Conservation (phyloP, 2,329 filamentous ascomycete genomes). For the Bipolaris victoriae region DNA sequence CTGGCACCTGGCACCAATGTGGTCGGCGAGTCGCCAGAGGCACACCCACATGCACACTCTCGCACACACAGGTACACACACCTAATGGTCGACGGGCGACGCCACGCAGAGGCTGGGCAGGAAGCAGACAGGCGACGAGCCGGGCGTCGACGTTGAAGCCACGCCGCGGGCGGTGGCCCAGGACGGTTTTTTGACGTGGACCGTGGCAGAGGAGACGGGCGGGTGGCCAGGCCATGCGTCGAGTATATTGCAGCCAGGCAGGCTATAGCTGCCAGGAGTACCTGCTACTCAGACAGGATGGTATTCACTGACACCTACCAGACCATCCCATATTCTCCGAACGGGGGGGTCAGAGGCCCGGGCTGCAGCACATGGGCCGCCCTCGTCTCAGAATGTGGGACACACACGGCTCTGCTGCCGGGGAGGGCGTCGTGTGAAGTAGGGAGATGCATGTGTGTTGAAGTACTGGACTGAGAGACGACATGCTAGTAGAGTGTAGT, state of each 20-base stretch:
- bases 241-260: neutral
- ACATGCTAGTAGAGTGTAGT: too few species aligned
- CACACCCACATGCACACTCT: constrained; percentile 1
- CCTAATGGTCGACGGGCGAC: neutral
- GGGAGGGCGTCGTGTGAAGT: constrained; percentile 11
- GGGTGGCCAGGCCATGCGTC: neutral
- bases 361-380: constrained; percentile 22
- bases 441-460: too few species aligned
- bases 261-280: neutral
- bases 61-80: too few species aligned
- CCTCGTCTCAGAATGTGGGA: constrained; percentile 18
- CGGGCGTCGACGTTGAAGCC: constrained; percentile 22
- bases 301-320: neutral
- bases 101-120: constrained; percentile 17
- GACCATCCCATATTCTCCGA: constrained; percentile 22
- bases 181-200: constrained; percentile 7
- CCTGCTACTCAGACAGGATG: neutral
- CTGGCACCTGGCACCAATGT: neutral
- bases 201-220: constrained; percentile 5
- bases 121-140: constrained; percentile 31
- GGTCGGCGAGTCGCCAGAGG: constrained; percentile 33
- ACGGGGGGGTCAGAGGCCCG: constrained; percentile 16
- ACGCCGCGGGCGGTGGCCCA: constrained; percentile 3
- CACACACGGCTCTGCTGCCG: constrained; percentile 18
- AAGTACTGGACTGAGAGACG: too few species aligned